These are phyloP conservation scores for Podaxis sp. DNA, from an alignment of 768 basidiomycete genomes.

Conservation along the genomic window DNA sequence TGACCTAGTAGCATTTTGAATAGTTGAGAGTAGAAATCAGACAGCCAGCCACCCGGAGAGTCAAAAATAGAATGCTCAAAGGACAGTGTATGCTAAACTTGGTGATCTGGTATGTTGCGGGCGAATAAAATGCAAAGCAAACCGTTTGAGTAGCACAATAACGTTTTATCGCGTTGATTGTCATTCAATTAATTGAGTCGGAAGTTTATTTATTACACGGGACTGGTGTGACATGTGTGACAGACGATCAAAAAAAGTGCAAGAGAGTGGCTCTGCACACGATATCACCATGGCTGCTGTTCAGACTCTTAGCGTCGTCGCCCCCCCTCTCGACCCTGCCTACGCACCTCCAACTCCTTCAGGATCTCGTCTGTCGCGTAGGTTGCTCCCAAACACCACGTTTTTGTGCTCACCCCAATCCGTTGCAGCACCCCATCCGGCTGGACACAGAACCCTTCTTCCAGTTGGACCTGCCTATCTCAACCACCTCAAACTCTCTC, in stretches of 20 bases:
- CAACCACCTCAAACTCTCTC: slow-evolving; percentile 71
- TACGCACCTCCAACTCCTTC: slow-evolving; percentile 27
- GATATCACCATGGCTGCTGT: slow-evolving; percentile 13
- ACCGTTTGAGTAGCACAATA: no score
- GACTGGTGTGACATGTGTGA: not conserved
- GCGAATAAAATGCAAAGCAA: no score
- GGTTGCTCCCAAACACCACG: not conserved
- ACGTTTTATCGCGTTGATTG: no score
- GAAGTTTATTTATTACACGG: not conserved
- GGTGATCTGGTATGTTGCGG: not conserved
- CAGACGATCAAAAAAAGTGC: not conserved
- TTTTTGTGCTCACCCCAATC: not conserved
- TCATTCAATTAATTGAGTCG: not conserved
- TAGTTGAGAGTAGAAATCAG: not conserved
- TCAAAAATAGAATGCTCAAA: not conserved
- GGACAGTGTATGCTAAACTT: not conserved
- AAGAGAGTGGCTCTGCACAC: not conserved
- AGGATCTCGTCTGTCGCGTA: slow-evolving; percentile 28
- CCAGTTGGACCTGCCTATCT: slow-evolving; percentile 90
- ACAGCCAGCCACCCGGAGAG: not conserved
- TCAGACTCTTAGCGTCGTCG: slow-evolving; percentile 24
- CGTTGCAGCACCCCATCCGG: slow-evolving; percentile 31
- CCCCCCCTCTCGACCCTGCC: slow-evolving; percentile 22
- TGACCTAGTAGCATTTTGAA: not conserved
- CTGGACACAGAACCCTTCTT: slow-evolving; percentile 52